Evolutionary conservation across 768 basidiomycete genomes (phyloP).

Genomic region (Tulasnella sp.): DNA sequence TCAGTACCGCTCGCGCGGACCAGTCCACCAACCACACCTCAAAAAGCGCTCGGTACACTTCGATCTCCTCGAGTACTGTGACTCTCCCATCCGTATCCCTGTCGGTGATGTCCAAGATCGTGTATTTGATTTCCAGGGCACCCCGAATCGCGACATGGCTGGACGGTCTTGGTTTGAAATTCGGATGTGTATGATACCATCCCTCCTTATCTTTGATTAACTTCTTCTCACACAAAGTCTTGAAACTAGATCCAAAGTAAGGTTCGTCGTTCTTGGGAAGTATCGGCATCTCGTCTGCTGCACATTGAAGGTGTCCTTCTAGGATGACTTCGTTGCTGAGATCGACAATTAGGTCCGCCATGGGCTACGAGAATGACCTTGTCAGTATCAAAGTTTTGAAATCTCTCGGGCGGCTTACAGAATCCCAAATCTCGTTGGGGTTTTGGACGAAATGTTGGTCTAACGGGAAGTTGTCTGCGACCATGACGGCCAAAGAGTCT

Average conservation of each 20-base stretch:
- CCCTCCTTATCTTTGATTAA: conserved; percentile 64
- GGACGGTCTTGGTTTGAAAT: conserved; percentile 66
- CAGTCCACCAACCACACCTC: conserved; percentile 43
- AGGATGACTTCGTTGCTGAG: conserved; percentile 60
- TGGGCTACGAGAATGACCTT: conserved; percentile 22
- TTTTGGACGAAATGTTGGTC: conserved; percentile 64
- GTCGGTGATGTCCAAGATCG: conserved; percentile 50
- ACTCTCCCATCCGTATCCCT: conserved; percentile 26
- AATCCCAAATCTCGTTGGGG: conserved; percentile 52
- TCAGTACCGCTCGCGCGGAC: not conserved
- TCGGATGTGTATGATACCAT: conserved; percentile 78
- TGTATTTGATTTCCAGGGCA: conserved; percentile 65
- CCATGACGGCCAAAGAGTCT: conserved; percentile 65
- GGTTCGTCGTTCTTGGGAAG: conserved; percentile 42
- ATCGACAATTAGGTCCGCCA: conserved; percentile 58
- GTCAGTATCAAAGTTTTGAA: too few relatives aligned
- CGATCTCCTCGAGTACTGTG: conserved; percentile 65
- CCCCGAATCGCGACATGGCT: conserved; percentile 65
- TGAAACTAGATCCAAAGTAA: conserved; percentile 55
- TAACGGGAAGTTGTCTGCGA: conserved; percentile 56
- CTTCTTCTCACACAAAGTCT: conserved; percentile 46
- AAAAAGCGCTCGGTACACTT: conserved; percentile 71
- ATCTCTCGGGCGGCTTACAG: too few relatives aligned
- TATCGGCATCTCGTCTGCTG: conserved; percentile 76
- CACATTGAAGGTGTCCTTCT: conserved; percentile 83